Conservation (phyloP, 805 yeast species). For the Brettanomyces naardenensis region DNA sequence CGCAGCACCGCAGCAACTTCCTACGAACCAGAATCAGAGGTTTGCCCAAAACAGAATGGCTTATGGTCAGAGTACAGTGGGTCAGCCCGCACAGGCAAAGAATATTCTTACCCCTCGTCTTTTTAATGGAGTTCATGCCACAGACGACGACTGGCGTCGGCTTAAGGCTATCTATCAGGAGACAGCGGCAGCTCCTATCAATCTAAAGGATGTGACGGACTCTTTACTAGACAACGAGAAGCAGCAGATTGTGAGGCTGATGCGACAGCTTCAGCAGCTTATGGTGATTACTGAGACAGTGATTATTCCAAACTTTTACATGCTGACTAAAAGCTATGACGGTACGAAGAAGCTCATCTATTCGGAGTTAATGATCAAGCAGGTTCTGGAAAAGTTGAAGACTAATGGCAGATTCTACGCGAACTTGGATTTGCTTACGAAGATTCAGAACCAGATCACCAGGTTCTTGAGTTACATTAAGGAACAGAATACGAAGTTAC, state of each 20-base stretch:
- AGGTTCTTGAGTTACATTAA: slow-evolving; percentile 69
- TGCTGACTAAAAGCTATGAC: slow-evolving; percentile 64
- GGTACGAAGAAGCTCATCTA: slow-evolving; percentile 73
- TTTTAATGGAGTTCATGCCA: slow-evolving; percentile 29
- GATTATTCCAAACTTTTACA: slow-evolving; percentile 68
- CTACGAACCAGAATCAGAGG: slow-evolving; percentile 26
- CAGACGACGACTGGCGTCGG: slow-evolving; percentile 56
- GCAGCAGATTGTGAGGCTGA: slow-evolving; percentile 45
- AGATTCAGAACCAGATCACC: slow-evolving; percentile 63
- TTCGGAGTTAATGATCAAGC: slow-evolving; percentile 70
- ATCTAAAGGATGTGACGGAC: slow-evolving; percentile 57
- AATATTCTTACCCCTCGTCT: slow-evolving; percentile 18
- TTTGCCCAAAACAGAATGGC: slow-evolving; percentile 4
- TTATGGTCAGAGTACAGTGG: slow-evolving; percentile 5
- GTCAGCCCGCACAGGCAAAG: background rate
- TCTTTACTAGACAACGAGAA: slow-evolving; percentile 58
- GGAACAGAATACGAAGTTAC: slow-evolving; percentile 34
- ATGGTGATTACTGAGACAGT: slow-evolving; percentile 60
- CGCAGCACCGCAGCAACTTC: slow-evolving; percentile 17
- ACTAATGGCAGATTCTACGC: slow-evolving; percentile 47
- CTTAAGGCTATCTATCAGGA: slow-evolving; percentile 61
- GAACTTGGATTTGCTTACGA: slow-evolving; percentile 62
- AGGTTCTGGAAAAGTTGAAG: slow-evolving; percentile 62
- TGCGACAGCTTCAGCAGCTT: slow-evolving; percentile 48
- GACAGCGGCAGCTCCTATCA: slow-evolving; percentile 58